Percentiles rank a stretch among this genome's conserved stretches.
phyloP scores from a whole-genome alignment of 1,284 basidiomycete genomes.

The Takashimella tepidaria region DNA sequence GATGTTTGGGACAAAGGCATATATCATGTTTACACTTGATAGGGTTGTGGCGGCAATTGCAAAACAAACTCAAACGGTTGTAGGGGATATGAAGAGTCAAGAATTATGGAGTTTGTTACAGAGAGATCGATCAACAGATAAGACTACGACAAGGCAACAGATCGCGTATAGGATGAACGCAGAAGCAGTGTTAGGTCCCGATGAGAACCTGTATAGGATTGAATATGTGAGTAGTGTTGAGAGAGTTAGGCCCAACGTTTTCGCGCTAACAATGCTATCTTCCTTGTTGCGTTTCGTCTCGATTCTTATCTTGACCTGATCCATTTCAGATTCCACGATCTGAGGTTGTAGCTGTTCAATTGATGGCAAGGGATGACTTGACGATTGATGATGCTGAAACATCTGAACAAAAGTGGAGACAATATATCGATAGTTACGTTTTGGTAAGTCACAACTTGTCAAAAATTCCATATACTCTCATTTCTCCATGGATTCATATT shows the following conservation, averaged over 20 bases:
- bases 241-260: too few relatives aligned
- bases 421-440: constrained; percentile 84
- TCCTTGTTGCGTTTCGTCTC: neutral
- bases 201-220: constrained; percentile 87
- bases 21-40: constrained; percentile 88
- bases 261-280: too few relatives aligned
- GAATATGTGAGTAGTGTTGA: constrained; percentile 66
- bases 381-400: constrained; percentile 80
- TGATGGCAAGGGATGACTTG: constrained; percentile 84
- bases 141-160: constrained; percentile 71
- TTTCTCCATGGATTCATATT: neutral
- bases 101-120: constrained; percentile 76
- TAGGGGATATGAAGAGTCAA: constrained; percentile 75
- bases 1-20: constrained; percentile 95
- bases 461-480: too few relatives aligned
- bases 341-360: constrained; percentile 71
- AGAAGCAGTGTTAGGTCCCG: constrained; percentile 74
- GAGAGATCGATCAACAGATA: constrained; percentile 59
- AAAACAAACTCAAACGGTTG: constrained; percentile 76
- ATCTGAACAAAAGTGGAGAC: constrained; percentile 75
- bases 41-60: constrained; percentile 81
- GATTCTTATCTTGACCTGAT: too few relatives aligned
- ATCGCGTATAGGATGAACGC: constrained; percentile 76
- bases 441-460: constrained; percentile 59
- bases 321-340: constrained; percentile 59